phyloP scores from a whole-genome alignment of 352 stramenopile species.

The Phytopythium helicoides region DNA sequence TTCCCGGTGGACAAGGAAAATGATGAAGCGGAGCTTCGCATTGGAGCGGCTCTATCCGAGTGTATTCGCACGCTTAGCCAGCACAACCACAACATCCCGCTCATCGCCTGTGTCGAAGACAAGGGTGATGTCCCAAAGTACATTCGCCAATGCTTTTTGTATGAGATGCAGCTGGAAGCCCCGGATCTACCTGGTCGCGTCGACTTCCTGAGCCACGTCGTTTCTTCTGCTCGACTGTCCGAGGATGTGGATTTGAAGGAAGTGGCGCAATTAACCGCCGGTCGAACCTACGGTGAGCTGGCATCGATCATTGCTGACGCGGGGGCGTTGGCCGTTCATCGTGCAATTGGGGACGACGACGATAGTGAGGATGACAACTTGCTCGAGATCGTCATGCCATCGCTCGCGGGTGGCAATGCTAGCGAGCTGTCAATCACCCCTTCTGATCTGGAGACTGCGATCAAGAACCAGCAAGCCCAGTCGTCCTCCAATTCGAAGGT shows the following conservation, averaged over 20 bases:
- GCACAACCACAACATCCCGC: constrained; percentile 46
- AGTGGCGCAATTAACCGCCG: constrained; percentile 65
- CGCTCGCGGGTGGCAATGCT: background rate
- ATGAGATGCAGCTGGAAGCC: constrained; percentile 66
- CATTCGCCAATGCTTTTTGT: constrained; percentile 78
- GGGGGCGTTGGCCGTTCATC: constrained; percentile 45
- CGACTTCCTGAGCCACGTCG: constrained; percentile 51
- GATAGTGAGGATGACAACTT: constrained; percentile 17
- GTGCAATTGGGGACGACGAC: constrained; percentile 23
- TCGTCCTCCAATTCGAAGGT: constrained; percentile 57
- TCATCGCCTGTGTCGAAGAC: constrained; percentile 80
- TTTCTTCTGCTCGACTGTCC: constrained; percentile 29
- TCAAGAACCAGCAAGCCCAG: constrained; percentile 66
- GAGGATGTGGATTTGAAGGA: constrained; percentile 51
- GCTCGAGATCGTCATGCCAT: constrained; percentile 12
- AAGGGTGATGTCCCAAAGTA: constrained; percentile 76
- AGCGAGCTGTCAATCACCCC: constrained; percentile 19
- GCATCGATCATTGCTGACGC: constrained; percentile 64
- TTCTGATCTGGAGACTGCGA: constrained; percentile 47
- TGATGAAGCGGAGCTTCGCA: constrained; percentile 64
- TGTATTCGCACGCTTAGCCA: constrained; percentile 61
- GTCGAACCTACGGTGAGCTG: constrained; percentile 73
- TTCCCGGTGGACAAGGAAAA: constrained; percentile 79
- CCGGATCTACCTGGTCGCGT: constrained; percentile 54
- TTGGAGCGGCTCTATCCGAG: constrained; percentile 60